Conservation (phyloP, 208 protist genomes). For the Crithidia brevicula region DNA sequence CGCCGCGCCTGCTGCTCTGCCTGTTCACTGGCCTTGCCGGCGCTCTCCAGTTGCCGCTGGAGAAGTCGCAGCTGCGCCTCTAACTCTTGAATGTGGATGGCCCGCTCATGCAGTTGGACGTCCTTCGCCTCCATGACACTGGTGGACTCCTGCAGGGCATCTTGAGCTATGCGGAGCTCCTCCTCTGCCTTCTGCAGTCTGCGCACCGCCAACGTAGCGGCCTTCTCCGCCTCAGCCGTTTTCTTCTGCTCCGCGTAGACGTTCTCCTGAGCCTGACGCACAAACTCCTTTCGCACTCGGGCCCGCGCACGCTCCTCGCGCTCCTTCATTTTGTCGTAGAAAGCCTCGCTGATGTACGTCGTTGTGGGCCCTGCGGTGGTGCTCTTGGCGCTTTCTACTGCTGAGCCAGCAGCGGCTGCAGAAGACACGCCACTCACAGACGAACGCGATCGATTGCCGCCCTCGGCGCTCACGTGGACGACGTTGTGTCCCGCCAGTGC, state of each 20-base stretch:
- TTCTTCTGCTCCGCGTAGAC: slow-evolving; percentile 33
- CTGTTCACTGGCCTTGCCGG: not conserved
- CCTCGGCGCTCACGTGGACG: not conserved
- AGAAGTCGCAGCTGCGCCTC: slow-evolving; percentile 20
- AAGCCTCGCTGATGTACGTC: slow-evolving; percentile 20
- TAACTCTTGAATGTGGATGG: slow-evolving; percentile 31
- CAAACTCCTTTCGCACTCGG: slow-evolving; percentile 36
- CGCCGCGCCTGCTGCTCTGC: not conserved
- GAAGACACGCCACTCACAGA: not conserved
- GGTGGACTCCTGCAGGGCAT: slow-evolving; percentile 13
- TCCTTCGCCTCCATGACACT: slow-evolving; percentile 27
- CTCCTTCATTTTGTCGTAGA: slow-evolving; percentile 39
- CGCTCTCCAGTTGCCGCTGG: slow-evolving; percentile 22
- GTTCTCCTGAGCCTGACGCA: slow-evolving; percentile 33
- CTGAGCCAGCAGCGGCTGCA: not conserved
- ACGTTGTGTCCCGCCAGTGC: not conserved
- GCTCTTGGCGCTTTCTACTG: no score
- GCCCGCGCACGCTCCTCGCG: slow-evolving; percentile 37
- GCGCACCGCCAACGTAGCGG: slow-evolving; percentile 5
- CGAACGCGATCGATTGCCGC: not conserved
- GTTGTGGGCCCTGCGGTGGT: not conserved
- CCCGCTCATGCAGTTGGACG: slow-evolving; percentile 29
- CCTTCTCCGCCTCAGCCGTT: slow-evolving; percentile 28
- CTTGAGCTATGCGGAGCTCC: not conserved
- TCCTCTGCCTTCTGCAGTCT: slow-evolving; percentile 16